Conservation (phyloP, 257 asterid genomes). For the Fraxinus pennsylvanica region DNA sequence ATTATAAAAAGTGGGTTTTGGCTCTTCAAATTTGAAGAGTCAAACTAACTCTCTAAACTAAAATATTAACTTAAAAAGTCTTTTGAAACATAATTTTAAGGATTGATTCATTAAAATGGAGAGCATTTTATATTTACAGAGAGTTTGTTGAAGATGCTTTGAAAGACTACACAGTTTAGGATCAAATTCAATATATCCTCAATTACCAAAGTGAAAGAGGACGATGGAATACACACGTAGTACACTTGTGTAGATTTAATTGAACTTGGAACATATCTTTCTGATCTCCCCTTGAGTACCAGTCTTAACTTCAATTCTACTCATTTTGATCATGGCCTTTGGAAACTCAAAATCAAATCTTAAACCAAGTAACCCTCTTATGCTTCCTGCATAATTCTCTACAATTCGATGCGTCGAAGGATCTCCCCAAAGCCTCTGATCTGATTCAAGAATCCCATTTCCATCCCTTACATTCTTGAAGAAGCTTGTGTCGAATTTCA, state of each 20-base stretch:
- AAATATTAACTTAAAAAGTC: no score
- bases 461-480: slow-evolving; percentile 73
- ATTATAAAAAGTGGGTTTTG: no score
- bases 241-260: slow-evolving; percentile 21
- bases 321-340: slow-evolving; percentile 73
- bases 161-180: background rate
- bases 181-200: background rate
- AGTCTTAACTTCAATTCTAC: slow-evolving; percentile 61
- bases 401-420: slow-evolving; percentile 43
- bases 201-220: background rate
- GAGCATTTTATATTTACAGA: no score
- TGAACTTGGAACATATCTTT: slow-evolving; percentile 51
- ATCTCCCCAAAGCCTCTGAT: slow-evolving; percentile 72
- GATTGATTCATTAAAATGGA: no score
- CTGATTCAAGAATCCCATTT: slow-evolving; percentile 67
- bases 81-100: no score
- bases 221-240: background rate
- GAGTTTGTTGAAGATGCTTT: no score
- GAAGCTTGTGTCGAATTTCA: slow-evolving; percentile 57
- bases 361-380: slow-evolving; percentile 59
- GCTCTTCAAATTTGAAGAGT: no score
- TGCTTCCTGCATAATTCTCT: slow-evolving; percentile 60
- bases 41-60: no score
- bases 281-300: slow-evolving; percentile 70
- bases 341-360: slow-evolving; percentile 59